These are phyloP conservation scores for Acacia pycnantha DNA, from an alignment of 331 rosid genomes.

Conservation along the genomic window DNA sequence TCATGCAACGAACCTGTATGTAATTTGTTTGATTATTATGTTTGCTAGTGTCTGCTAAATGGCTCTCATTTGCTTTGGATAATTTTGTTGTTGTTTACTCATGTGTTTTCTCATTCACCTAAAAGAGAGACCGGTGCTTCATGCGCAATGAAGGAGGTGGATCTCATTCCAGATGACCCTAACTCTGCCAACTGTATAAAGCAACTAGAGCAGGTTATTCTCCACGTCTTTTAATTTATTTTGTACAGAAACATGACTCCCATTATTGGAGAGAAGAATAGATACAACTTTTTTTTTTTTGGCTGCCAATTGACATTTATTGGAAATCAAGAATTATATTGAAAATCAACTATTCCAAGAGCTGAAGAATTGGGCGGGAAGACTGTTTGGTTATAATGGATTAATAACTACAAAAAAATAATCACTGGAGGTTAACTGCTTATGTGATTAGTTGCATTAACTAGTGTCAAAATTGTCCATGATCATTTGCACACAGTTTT, in stretches of 20 bases:
- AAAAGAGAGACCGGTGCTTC: constrained; percentile 88
- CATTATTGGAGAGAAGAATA: constrained; percentile 12
- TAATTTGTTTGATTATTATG: constrained; percentile 18
- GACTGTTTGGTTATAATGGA: no score
- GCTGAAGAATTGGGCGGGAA: background rate
- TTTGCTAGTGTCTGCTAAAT: constrained; percentile 4
- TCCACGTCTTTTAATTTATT: constrained; percentile 24
- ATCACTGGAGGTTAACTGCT: no score
- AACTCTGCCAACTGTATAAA: constrained; percentile 78
- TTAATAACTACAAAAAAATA: no score
- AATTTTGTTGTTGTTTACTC: constrained; percentile 21
- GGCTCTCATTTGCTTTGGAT: constrained; percentile 10
- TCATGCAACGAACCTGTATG: constrained; percentile 79
- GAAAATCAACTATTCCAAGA: background rate
- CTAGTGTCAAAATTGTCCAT: no score
- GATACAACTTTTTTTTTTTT: background rate
- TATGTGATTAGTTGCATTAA: no score
- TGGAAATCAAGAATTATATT: no score
- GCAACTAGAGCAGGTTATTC: constrained; percentile 85
- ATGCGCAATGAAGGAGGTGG: constrained; percentile 99
- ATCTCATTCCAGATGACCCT: constrained; percentile 87
- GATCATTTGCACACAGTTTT: no score
- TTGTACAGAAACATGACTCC: constrained; percentile 4
- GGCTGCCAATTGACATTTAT: background rate
- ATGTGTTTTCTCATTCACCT: constrained; percentile 20